Evolutionary conservation across 106 monocot genomes (phyloP).

Genomic region (Apostasia shenzhenica): DNA sequence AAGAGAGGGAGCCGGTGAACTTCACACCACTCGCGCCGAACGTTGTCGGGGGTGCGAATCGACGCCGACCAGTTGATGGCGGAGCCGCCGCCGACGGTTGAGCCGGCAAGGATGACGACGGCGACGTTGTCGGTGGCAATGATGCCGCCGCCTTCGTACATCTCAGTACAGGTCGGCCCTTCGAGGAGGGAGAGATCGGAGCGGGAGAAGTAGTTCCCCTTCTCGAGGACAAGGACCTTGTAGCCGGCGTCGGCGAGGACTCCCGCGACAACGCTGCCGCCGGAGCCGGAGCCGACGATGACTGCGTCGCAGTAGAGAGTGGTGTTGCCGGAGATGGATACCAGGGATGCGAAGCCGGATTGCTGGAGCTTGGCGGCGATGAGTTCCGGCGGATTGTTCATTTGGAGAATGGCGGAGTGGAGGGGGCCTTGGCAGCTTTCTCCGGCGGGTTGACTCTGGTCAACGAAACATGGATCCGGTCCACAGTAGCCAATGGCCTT

Average conservation of each 20-base stretch:
- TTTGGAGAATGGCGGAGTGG: slow-evolving; percentile 9
- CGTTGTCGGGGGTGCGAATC: slow-evolving; percentile 38
- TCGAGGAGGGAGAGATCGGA: slow-evolving; percentile 32
- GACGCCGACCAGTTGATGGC: slow-evolving; percentile 65
- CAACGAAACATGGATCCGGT: slow-evolving; percentile 20
- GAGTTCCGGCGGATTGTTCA: slow-evolving; percentile 1
- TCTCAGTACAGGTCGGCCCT: slow-evolving; percentile 14
- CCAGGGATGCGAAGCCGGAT: slow-evolving; percentile 9
- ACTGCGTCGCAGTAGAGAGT: slow-evolving; percentile 33
- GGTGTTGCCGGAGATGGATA: background rate
- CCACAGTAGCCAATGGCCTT: slow-evolving; percentile 38
- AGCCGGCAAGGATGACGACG: slow-evolving; percentile 38
- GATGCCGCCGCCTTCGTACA: slow-evolving; percentile 42
- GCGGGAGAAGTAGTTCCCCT: slow-evolving; percentile 21
- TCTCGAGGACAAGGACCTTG: slow-evolving; percentile 43
- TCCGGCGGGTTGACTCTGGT: background rate
- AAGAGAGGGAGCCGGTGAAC: slow-evolving; percentile 38
- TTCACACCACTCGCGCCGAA: slow-evolving; percentile 26
- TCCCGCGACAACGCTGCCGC: slow-evolving; percentile 38
- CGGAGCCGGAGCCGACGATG: slow-evolving; percentile 38
- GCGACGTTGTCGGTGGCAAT: slow-evolving; percentile 25
- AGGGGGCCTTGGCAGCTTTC: slow-evolving; percentile 13
- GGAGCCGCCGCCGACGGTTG: slow-evolving; percentile 59
- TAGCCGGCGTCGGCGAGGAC: slow-evolving; percentile 30
- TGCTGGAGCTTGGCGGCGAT: slow-evolving; percentile 5